Percentiles rank a stretch among this genome's conserved stretches.
These are phyloP conservation scores for Penicillium sp. DNA, from an alignment of 2,329 filamentous ascomycete species.

Conservation along the genomic window DNA sequence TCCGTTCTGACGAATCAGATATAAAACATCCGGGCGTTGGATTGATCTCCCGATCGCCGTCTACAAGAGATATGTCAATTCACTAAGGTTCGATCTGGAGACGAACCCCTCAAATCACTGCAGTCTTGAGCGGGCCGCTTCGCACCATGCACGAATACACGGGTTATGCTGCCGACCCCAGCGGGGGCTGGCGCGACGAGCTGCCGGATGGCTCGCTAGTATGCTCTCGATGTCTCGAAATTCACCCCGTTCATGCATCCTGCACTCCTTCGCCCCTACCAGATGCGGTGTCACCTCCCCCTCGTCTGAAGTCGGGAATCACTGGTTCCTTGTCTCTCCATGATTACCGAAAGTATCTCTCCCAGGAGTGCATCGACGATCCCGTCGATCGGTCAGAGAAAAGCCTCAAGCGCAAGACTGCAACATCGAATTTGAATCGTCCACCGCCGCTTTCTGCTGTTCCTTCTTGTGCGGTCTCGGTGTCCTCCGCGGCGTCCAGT, in stretches of 20 bases:
- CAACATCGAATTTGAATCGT: slow-evolving; percentile 32
- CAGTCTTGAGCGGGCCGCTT: background rate
- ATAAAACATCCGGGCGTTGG: slow-evolving; percentile 16
- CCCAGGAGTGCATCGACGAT: slow-evolving; percentile 25
- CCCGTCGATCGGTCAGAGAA: slow-evolving; percentile 28
- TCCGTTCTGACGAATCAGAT: slow-evolving; percentile 16
- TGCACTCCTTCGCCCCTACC: slow-evolving; percentile 19
- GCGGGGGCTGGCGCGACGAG: slow-evolving; percentile 13
- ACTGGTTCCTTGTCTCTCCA: slow-evolving; percentile 33
- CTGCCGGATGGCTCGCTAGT: slow-evolving; percentile 18
- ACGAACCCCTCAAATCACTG: slow-evolving; percentile 9
- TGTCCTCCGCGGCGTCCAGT: slow-evolving; percentile 33
- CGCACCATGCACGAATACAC: slow-evolving; percentile 8
- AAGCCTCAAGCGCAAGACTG: slow-evolving; percentile 35
- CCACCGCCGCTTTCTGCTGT: slow-evolving; percentile 11
- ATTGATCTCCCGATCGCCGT: slow-evolving; percentile 14
- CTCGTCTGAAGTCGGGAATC: slow-evolving; percentile 21
- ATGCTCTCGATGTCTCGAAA: slow-evolving; percentile 15
- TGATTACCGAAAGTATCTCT: slow-evolving; percentile 38
- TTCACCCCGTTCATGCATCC: slow-evolving; percentile 17
- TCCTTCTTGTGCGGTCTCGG: slow-evolving; percentile 24
- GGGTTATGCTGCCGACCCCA: slow-evolving; percentile 8
- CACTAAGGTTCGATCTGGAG: slow-evolving; percentile 13
- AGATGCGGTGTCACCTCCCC: slow-evolving; percentile 18
- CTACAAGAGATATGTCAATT: slow-evolving; percentile 23